Evolutionary conservation across 176 grass and related monocot species (phyloP).

Genomic region (Urochloa ruziziensis): DNA sequence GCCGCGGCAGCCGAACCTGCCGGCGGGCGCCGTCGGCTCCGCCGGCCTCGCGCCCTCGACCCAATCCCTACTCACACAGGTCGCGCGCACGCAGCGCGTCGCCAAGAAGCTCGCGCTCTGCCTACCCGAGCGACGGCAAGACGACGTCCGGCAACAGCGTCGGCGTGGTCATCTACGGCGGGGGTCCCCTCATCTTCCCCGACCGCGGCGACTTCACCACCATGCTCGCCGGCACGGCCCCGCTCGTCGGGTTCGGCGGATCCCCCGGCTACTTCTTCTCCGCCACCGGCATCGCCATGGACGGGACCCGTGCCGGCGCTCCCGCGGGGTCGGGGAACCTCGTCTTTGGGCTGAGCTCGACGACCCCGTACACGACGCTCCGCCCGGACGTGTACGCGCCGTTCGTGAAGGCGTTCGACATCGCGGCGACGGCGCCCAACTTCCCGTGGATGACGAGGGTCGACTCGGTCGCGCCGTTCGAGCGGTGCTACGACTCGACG

Average conservation of each 20-base stretch:
- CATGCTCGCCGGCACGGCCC: slow-evolving; percentile 11
- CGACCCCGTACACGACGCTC: slow-evolving; percentile 33
- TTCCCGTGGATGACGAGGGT: neutral
- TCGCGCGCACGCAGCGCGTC: slow-evolving; percentile 35
- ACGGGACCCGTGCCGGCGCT: neutral
- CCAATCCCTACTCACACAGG: slow-evolving; percentile 44
- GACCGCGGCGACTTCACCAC: slow-evolving; percentile 4
- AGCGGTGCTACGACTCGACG: slow-evolving; percentile 44
- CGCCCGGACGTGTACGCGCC: slow-evolving; percentile 35
- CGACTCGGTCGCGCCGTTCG: slow-evolving; percentile 21
- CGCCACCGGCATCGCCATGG: slow-evolving; percentile 32
- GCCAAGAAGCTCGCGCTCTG: slow-evolving; percentile 54
- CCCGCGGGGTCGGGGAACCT: neutral
- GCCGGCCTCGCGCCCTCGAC: slow-evolving; percentile 43
- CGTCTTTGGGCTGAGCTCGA: slow-evolving; percentile 23
- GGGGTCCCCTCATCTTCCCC: neutral
- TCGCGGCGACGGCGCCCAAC: neutral
- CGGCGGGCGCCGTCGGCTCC: slow-evolving; percentile 41
- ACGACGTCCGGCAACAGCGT: neutral
- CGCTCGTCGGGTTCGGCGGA: neutral
- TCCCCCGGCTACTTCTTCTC: slow-evolving; percentile 35
- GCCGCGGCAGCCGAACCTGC: slow-evolving; percentile 24
- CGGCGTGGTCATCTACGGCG: slow-evolving; percentile 60
- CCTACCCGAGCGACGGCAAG: slow-evolving; percentile 45
- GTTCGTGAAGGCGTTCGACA: slow-evolving; percentile 28